phyloP scores from a whole-genome alignment of 163 green algal species.

The Chlorella variabilis region DNA sequence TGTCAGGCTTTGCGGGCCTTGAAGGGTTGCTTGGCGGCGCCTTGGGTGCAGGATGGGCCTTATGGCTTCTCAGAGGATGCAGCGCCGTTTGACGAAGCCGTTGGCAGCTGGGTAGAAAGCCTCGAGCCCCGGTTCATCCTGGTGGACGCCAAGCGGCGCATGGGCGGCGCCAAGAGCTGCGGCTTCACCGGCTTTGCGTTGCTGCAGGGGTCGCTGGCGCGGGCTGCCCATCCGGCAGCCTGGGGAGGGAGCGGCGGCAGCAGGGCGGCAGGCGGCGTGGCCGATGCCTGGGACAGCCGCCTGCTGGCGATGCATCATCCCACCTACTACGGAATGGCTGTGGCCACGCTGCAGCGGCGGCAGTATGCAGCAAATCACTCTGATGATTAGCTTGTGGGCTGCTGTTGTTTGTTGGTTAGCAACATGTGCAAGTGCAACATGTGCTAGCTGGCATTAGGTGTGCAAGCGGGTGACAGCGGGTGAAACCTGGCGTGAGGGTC shows the following conservation, averaged over 20 bases:
- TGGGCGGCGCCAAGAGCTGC: slow-evolving; percentile 8
- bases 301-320: neutral
- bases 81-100: neutral
- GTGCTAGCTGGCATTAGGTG: too few relatives aligned
- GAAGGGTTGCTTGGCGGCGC: neutral
- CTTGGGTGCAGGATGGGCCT: neutral
- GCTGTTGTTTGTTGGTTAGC: too few relatives aligned
- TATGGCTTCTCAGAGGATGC: slow-evolving; percentile 2
- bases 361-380: too few relatives aligned
- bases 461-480: too few relatives aligned
- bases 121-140: neutral
- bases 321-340: slow-evolving; percentile 2
- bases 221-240: neutral
- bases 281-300: neutral
- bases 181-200: slow-evolving; percentile 1
- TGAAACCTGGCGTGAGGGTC: too few relatives aligned
- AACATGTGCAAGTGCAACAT: too few relatives aligned
- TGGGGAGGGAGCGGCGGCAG: neutral
- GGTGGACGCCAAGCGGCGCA: neutral
- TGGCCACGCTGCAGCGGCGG: neutral
- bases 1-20: too few relatives aligned
- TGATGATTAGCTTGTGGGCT: too few relatives aligned
- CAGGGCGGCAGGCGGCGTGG: neutral
- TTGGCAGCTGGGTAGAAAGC: neutral
- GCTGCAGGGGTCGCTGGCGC: slow-evolving; percentile 3